Percentiles rank a stretch among this genome's conserved stretches.
Conservation (phyloP, 2,329 filamentous ascomycete genomes). For the Venturiaceae sp. region DNA sequence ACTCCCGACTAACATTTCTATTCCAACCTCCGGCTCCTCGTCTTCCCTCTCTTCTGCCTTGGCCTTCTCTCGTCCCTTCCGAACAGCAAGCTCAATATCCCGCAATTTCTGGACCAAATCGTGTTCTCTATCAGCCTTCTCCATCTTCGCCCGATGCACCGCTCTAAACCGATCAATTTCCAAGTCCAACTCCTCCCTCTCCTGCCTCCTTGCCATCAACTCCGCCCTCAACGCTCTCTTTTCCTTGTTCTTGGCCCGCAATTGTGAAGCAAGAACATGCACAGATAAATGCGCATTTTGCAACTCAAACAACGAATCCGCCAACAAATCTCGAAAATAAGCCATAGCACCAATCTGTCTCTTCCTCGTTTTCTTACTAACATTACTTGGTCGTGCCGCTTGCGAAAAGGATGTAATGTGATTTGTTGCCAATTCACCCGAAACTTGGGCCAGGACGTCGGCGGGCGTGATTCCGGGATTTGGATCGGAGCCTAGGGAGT, state of each 20-base stretch:
- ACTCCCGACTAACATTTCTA: conserved; percentile 21
- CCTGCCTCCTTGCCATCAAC: conserved; percentile 36
- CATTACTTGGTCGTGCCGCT: conserved; percentile 23
- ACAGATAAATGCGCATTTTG: conserved; percentile 43
- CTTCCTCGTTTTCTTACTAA: conserved; percentile 29
- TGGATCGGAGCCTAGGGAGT: conserved; percentile 31
- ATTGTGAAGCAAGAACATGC: conserved; percentile 33
- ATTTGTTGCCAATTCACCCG: background rate
- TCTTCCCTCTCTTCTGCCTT: conserved; percentile 13
- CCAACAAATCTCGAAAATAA: conserved; percentile 37
- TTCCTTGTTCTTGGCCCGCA: conserved; percentile 34
- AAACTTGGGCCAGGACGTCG: conserved; percentile 9
- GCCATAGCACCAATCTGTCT: conserved; percentile 38
- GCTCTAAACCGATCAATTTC: conserved; percentile 38
- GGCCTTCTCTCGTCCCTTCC: conserved; percentile 15
- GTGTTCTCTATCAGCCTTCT: conserved; percentile 12
- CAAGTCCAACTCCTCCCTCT: conserved; percentile 39
- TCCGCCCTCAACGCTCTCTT: conserved; percentile 35
- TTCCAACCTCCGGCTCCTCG: conserved; percentile 18
- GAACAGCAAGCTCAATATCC: conserved; percentile 17
- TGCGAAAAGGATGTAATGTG: background rate
- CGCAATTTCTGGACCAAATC: conserved; percentile 6
- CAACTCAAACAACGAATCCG: conserved; percentile 39
- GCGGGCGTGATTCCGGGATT: conserved; percentile 3
- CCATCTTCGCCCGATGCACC: conserved; percentile 21